These are phyloP conservation scores for Kwoniella bestiolae DNA, from an alignment of 768 basidiomycete species.

Conservation along the genomic window DNA sequence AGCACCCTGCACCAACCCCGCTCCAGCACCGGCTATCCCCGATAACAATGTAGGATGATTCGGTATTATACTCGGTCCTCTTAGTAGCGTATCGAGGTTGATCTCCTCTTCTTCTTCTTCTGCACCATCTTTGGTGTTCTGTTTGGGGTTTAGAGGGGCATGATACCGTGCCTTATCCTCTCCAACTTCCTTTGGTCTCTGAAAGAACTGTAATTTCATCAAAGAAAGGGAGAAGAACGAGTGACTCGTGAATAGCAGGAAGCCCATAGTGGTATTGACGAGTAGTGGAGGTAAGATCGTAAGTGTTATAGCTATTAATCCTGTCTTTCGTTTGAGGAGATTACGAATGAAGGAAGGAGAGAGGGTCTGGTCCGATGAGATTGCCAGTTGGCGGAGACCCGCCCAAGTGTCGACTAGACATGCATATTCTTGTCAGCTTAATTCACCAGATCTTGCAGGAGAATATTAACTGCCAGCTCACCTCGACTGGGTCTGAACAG, in stretches of 20 bases:
- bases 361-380: slow-evolving; percentile 49
- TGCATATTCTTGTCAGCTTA: background rate
- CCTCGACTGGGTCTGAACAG: slow-evolving; percentile 52
- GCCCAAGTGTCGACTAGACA: slow-evolving; percentile 52
- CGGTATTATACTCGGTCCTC: slow-evolving; percentile 43
- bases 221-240: slow-evolving; percentile 47
- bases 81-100: slow-evolving; percentile 35
- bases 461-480: too few relatives aligned
- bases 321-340: slow-evolving; percentile 44
- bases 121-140: background rate
- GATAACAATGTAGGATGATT: slow-evolving; percentile 54
- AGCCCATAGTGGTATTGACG: slow-evolving; percentile 52
- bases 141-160: background rate
- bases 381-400: slow-evolving; percentile 49
- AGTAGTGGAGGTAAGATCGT: slow-evolving; percentile 52
- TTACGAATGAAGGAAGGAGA: slow-evolving; percentile 47
- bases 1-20: slow-evolving; percentile 50
- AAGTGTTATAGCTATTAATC: slow-evolving; percentile 37
- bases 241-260: slow-evolving; percentile 54
- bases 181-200: slow-evolving; percentile 11
- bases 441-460: too few relatives aligned
- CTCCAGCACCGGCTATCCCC: slow-evolving; percentile 49
- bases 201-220: slow-evolving; percentile 41
- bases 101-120: slow-evolving; percentile 30
- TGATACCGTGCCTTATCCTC: slow-evolving; percentile 6